Conservation (phyloP, 2,329 filamentous ascomycete genomes). For the Phaeosphaeriaceae sp. region DNA sequence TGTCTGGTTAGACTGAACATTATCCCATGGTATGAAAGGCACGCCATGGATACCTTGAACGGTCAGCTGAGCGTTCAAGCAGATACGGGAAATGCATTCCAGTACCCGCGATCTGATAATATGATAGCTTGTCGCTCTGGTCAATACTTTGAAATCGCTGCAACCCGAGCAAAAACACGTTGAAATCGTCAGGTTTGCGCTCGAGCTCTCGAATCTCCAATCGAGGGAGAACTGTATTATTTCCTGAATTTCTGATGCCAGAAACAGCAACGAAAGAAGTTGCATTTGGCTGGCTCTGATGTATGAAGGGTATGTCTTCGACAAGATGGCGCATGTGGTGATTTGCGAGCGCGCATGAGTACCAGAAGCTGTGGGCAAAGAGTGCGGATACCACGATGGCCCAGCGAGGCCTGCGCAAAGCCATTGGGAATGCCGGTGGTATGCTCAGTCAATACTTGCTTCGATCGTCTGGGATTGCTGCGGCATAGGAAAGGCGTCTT, state of each 20-base stretch:
- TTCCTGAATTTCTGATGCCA: slow-evolving; percentile 24
- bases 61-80: neutral
- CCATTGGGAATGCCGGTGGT: neutral
- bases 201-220: slow-evolving; percentile 72
- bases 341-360: neutral
- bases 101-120: slow-evolving; percentile 79
- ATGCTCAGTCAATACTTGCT: neutral
- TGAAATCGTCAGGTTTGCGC: slow-evolving; percentile 69
- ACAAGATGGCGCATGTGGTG: neutral
- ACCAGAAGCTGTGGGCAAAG: neutral
- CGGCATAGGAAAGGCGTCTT: neutral
- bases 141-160: slow-evolving; percentile 72
- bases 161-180: slow-evolving; percentile 76
- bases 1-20: slow-evolving; percentile 50
- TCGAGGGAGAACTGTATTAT: slow-evolving; percentile 52
- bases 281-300: neutral
- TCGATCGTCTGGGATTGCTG: neutral
- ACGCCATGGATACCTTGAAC: slow-evolving; percentile 80
- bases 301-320: neutral
- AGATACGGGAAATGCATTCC: neutral
- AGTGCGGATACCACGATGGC: neutral
- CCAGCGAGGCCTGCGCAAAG: neutral
- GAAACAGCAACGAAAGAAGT: slow-evolving; percentile 23
- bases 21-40: slow-evolving; percentile 67
- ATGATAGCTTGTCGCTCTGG: slow-evolving; percentile 71